Evolutionary conservation across 495 filamentous ascomycete species (phyloP).

Genomic region (Penicillium waksmanii): DNA sequence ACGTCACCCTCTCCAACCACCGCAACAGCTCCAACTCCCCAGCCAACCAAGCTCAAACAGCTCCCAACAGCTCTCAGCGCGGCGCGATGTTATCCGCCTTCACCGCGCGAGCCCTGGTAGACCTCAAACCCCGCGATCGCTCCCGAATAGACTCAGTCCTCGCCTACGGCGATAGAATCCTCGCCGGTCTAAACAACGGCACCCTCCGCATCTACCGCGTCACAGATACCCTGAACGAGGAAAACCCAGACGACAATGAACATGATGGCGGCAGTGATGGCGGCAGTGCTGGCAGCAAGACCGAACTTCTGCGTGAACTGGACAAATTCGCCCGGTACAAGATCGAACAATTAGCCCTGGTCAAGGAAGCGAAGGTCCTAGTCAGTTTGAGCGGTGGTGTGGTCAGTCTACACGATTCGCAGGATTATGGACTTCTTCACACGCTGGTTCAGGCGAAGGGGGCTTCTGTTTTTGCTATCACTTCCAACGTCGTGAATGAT

Average conservation of each 20-base stretch:
- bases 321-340: constrained; percentile 91
- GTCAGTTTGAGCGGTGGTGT: constrained; percentile 87
- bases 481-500: constrained; percentile 93
- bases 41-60: constrained; percentile 3
- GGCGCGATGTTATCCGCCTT: constrained; percentile 91
- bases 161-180: constrained; percentile 87
- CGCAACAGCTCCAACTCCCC: background rate
- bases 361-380: constrained; percentile 91
- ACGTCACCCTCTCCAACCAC: constrained; percentile 1
- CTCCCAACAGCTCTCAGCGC: background rate
- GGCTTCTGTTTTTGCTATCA: constrained; percentile 88
- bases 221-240: constrained; percentile 54
- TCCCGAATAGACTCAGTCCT: constrained; percentile 93
- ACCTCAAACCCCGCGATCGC: constrained; percentile 93
- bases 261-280: too few relatives aligned
- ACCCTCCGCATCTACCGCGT: constrained; percentile 89
- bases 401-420: constrained; percentile 85
- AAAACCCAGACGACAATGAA: too few relatives aligned
- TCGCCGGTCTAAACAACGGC: constrained; percentile 89
- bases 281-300: constrained; percentile 41
- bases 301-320: constrained; percentile 83
- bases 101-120: constrained; percentile 91
- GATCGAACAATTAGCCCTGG: constrained; percentile 89
- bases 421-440: constrained; percentile 79
- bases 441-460: constrained; percentile 80